phyloP scores from a whole-genome alignment of 495 filamentous ascomycete species.

The Neurospora sp. region DNA sequence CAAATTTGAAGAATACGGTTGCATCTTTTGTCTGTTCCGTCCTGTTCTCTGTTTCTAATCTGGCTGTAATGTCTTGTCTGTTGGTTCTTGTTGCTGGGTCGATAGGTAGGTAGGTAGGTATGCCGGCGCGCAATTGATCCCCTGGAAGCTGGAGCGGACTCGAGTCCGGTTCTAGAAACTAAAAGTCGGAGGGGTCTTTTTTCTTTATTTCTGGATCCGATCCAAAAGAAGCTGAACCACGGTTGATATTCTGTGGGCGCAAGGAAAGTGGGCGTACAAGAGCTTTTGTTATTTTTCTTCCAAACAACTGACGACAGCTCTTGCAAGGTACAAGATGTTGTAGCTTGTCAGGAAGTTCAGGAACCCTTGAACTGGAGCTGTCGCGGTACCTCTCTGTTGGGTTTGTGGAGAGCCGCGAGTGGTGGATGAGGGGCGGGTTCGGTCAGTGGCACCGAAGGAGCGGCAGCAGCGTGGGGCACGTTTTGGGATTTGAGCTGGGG shows the following conservation, averaged over 20 bases:
- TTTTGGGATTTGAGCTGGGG: background rate
- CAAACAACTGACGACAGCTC: background rate
- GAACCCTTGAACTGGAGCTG: background rate
- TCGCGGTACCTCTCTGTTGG: background rate
- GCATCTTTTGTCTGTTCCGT: background rate
- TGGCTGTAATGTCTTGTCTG: background rate
- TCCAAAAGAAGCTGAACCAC: background rate
- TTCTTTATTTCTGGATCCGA: background rate
- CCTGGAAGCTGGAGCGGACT: background rate
- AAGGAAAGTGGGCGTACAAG: background rate
- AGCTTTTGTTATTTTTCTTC: background rate
- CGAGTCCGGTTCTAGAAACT: background rate
- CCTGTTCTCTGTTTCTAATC: background rate
- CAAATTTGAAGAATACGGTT: background rate
- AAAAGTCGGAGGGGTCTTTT: background rate
- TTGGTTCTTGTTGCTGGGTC: background rate
- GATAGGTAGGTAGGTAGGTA: background rate
- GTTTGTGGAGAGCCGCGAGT: background rate
- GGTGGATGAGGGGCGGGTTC: background rate
- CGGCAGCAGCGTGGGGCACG: background rate
- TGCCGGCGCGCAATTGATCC: background rate
- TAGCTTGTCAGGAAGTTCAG: background rate
- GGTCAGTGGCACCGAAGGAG: background rate
- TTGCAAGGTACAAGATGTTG: background rate
- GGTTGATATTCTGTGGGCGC: background rate